A percentile compares a stretch with the other conserved stretches of the same genome.
These are phyloP conservation scores for Waltergamsia citrina DNA, from an alignment of 2,329 filamentous ascomycete genomes.

Conservation along the genomic window DNA sequence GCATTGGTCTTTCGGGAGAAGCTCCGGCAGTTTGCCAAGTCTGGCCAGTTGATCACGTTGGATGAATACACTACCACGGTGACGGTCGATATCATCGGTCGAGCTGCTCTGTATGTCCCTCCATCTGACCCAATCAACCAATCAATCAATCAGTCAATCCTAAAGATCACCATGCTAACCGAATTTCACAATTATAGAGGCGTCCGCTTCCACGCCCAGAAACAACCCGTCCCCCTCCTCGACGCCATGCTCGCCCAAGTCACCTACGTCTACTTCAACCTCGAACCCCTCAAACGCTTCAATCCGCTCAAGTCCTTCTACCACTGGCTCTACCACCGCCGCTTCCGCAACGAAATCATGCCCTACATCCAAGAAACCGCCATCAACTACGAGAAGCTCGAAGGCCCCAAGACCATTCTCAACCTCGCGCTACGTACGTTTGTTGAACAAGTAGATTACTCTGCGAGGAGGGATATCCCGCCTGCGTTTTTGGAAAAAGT, in stretches of 20 bases:
- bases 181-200: too few species aligned
- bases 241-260: slow-evolving; percentile 5
- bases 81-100: slow-evolving; percentile 10
- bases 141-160: too few species aligned
- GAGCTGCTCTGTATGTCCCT: slow-evolving; percentile 12
- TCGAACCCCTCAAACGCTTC: not conserved
- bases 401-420: slow-evolving; percentile 3
- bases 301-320: slow-evolving; percentile 2
- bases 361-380: slow-evolving; percentile 1
- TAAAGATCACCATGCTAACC: too few species aligned
- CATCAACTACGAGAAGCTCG: slow-evolving; percentile 1
- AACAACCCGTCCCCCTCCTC: slow-evolving; percentile 3
- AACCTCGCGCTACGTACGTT: not conserved
- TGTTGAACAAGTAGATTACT: slow-evolving; percentile 1
- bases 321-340: slow-evolving; percentile 3
- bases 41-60: slow-evolving; percentile 7
- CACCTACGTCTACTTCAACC: slow-evolving; percentile 1
- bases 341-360: slow-evolving; percentile 1
- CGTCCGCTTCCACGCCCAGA: slow-evolving; percentile 8
- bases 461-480: not conserved
- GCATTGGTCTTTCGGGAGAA: slow-evolving; percentile 10
- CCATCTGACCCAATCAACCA: too few species aligned
- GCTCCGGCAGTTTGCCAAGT: slow-evolving; percentile 5
- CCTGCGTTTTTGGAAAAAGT: slow-evolving; percentile 2
- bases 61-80: slow-evolving; percentile 9